phyloP scores from a whole-genome alignment of 23 red algal species.

The Chondrus crispus region DNA sequence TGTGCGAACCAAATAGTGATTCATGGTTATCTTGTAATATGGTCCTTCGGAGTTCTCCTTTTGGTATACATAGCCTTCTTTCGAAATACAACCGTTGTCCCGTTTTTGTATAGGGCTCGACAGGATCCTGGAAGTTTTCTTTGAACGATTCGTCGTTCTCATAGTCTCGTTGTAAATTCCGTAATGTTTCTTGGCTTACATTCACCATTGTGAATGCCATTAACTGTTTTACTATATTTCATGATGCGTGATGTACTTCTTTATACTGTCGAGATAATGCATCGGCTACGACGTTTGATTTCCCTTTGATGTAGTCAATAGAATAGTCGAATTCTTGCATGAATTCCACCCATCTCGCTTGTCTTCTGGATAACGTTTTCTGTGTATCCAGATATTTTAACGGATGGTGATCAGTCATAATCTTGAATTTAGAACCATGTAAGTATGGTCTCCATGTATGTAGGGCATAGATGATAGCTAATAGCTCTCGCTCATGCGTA shows the following conservation, averaged over 20 bases:
- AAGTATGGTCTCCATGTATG: slow-evolving; percentile 38
- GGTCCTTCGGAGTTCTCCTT: not conserved
- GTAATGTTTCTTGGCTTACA: not conserved
- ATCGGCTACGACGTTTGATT: not conserved
- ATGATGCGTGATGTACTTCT: not conserved
- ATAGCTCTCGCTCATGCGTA: slow-evolving; percentile 19
- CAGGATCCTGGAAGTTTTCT: not conserved
- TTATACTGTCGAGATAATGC: not conserved
- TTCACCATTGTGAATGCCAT: not conserved
- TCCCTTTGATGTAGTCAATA: not conserved
- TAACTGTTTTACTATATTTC: not conserved
- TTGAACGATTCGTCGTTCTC: not conserved
- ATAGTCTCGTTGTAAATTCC: not conserved
- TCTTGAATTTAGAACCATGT: not conserved
- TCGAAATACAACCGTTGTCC: not conserved
- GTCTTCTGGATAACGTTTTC: not conserved
- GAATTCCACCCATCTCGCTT: not conserved
- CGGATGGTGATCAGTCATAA: slow-evolving; percentile 10
- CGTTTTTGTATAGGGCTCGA: not conserved
- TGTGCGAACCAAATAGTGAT: not conserved
- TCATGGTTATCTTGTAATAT: not conserved
- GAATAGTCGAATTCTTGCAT: not conserved
- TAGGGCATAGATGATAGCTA: not conserved
- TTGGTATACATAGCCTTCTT: not conserved
- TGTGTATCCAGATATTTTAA: slow-evolving; percentile 21